Base-by-base conservation (phyloP, 1,284 basidiomycete species). In the Apiotrichum montevideense region DNA sequence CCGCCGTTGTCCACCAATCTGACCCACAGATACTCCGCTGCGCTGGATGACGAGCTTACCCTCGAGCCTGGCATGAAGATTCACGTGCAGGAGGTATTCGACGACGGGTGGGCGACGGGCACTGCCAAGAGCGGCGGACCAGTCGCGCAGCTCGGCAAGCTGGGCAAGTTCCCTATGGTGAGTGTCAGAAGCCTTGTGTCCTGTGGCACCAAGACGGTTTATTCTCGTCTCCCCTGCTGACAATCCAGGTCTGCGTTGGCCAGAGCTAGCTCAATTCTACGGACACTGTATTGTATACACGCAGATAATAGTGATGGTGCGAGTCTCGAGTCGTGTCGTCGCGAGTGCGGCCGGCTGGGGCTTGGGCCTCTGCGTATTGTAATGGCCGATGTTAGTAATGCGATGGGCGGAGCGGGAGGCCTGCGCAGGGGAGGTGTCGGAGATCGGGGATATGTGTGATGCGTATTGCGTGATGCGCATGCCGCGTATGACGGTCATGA, bases 71-170 rank as follows among this genome's bases (percentile, higher is more conserved):
- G 74, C 6, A 75, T 77, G 74, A 67, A 64, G 47, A 51, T 77
- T 11, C 55, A 57, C 3, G 70, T 76, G 13, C 50, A 68, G 43
- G 63, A 72, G 37, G 56, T 75, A 35, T 77, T 71, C 58, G 74
- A 77, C 55, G 75, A 77, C 59, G 72, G 71, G 2, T 77, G 75
- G 74, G 75, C 68, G 0, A 72, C 69, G 1, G 74, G 70, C 8
- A 64, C 69, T 48, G 64, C 73, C 6, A 46, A 71, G 14, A 41
- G 50, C 5, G 67, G 65, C 6, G 63, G 63, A 3, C 65, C 70
- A 46, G 53, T 43, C 6, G 46, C 54, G 14, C 65, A 68, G 42
- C 49, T 61, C 0, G 73, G 72, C 3, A 63, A 62, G 52, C 63
- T 69, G 52, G 75, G 75, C 39, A 69, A 70, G 46, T 74, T 74